Percentiles rank a stretch among this genome's conserved stretches.
Evolutionary conservation across 352 stramenopile species (phyloP).

Genomic region (Globisporangium cylindrosporum): DNA sequence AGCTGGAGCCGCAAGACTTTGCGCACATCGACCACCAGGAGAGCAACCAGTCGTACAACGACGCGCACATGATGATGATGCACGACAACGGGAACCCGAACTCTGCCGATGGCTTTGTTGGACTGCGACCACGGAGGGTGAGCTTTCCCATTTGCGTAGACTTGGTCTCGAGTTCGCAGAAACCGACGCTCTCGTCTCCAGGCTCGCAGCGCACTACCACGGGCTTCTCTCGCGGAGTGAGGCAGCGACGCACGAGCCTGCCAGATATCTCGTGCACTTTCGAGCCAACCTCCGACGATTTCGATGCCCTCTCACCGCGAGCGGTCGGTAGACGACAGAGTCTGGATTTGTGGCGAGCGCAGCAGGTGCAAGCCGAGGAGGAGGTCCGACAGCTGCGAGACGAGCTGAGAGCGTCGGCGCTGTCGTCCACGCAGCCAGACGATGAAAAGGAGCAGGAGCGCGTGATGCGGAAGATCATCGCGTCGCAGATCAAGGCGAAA

Average conservation of each 20-base stretch:
- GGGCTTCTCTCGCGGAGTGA: constrained; percentile 1
- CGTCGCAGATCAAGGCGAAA: constrained; percentile 59
- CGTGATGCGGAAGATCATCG: constrained; percentile 65
- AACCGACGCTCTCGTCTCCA: constrained; percentile 35
- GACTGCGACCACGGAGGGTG: constrained; percentile 7
- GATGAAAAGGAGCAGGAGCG: constrained; percentile 48
- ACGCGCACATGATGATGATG: constrained; percentile 8
- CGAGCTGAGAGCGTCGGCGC: constrained; percentile 49
- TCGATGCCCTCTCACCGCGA: constrained; percentile 22
- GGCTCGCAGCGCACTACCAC: constrained; percentile 24
- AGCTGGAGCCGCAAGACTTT: constrained; percentile 20
- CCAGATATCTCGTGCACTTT: constrained; percentile 14
- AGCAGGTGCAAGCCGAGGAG: constrained; percentile 41
- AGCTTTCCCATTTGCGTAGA: constrained; percentile 26
- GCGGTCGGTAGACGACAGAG: constrained; percentile 43
- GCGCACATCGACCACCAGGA: constrained; percentile 13
- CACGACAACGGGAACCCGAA: constrained; percentile 38
- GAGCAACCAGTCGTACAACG: constrained; percentile 23
- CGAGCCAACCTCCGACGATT: background rate
- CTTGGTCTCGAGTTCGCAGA: constrained; percentile 26
- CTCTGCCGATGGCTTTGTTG: constrained; percentile 21
- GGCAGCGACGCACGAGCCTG: constrained; percentile 19
- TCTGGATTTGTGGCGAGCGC: constrained; percentile 46
- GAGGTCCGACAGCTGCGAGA: constrained; percentile 44
- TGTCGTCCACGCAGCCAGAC: constrained; percentile 24